These are phyloP conservation scores for Trichoderma sp. DNA, from an alignment of 2,329 filamentous ascomycete species.

Conservation along the genomic window DNA sequence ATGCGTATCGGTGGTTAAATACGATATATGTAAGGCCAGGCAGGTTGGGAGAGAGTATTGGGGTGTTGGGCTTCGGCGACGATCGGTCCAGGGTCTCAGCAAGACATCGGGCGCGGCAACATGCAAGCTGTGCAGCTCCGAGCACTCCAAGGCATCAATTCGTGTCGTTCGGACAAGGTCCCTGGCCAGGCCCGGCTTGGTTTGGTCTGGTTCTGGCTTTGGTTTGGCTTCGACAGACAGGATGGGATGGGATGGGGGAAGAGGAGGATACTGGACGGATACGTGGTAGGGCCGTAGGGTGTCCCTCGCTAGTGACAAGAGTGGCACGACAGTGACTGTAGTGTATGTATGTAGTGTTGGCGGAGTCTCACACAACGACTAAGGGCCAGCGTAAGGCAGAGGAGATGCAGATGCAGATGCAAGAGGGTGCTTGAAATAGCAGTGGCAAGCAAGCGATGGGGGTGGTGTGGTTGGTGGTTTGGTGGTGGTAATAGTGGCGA, in stretches of 20 bases:
- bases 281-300: slow-evolving; percentile 18
- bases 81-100: slow-evolving; percentile 22
- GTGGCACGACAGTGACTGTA: slow-evolving; percentile 18
- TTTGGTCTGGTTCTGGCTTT: background rate
- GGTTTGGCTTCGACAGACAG: background rate
- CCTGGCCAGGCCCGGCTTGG: slow-evolving; percentile 4
- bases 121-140: slow-evolving; percentile 23
- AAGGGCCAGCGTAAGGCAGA: background rate
- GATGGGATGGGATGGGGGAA: background rate
- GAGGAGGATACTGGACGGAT: background rate
- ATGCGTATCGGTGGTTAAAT: slow-evolving; percentile 17
- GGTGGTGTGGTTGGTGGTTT: background rate
- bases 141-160: slow-evolving; percentile 13
- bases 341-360: background rate
- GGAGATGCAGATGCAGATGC: background rate
- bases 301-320: slow-evolving; percentile 18
- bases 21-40: slow-evolving; percentile 5
- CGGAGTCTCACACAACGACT: slow-evolving; percentile 6
- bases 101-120: slow-evolving; percentile 22
- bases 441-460: background rate
- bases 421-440: background rate
- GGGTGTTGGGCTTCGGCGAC: slow-evolving; percentile 19
- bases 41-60: slow-evolving; percentile 17
- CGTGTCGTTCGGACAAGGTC: slow-evolving; percentile 21
- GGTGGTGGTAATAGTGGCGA: background rate